Evolutionary conservation across 129 eudicot species (phyloP), one percentile per base, ranked within the genome.

Genomic region (Saposhnikovia divaricata): DNA sequence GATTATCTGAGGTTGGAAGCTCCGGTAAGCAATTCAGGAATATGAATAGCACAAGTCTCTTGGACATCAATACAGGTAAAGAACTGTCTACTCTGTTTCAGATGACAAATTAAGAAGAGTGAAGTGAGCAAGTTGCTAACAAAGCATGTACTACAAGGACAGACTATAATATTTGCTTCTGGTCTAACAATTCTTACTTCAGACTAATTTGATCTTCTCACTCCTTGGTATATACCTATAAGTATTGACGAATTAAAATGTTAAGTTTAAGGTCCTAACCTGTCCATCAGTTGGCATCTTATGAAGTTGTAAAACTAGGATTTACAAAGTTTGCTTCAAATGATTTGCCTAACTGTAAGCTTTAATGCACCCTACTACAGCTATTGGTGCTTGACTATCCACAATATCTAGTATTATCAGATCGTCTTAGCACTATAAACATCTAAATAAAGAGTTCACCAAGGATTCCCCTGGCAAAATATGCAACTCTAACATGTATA

Each of bases 1-100:
- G 89, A 86, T 77, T 83, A 81, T 71, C 39, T 86, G 37, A 81
- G 89, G 87, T 77, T 86, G 40, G 89, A 86, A 81, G 85, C 83
- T 79, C 87, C 89, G 21, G 16, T 50, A 74, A 78, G 51, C 48
- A 40, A 69, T 65, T 59, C 40, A 59, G 27, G 66, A 69, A 9
- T 8, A 42, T 34, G 57, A 81, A 50, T 37, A 34, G 78, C 34
- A 28, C 0, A 31, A 18, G 27, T 37, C 11, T 72, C 76, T 38
- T 42, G 45, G 50, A 37, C 34, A 21, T 25, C 27, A 61, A 28
- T 61, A 61, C 37, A 61, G 28, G 69, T 61, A 25, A 61, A 61
- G 4, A 8, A n/a, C 6, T 61, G 69, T 61, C 69, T 61, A 25
- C 69, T 61, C 6, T 61, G 37, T 61, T 2, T 61, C 1, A 61